Base-by-base conservation (phyloP, 306 rosid species). In the Lathyrus oleraceus region DNA sequence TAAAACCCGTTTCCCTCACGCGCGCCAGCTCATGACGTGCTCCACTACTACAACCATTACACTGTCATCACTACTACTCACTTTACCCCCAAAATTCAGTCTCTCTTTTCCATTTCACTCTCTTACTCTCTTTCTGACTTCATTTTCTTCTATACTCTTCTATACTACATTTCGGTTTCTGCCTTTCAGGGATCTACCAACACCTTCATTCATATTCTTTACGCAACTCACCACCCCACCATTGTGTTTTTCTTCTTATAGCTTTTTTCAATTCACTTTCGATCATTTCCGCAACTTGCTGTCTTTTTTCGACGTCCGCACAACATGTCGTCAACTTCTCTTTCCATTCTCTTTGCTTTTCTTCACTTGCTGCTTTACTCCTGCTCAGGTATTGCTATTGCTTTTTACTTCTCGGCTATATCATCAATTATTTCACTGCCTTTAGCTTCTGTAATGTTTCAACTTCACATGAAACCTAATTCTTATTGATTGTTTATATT, bases 171-270 rank as follows among this genome's bases (percentile, higher is more conserved):
- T 4, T 60, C 36, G 17, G 59, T 28, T n/a, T 13, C 85, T 87
- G 86, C 82, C 19, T 85, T 87, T 83, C 75, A 56, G 83, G 90
- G 97, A 88, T 90, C 97, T 82, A 72, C 69, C 28, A 3, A 3
- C 45, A 62, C 5, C 15, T 42, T 57, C 85, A 51, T 51, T 11
- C 60, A 4, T 1, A 52, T 17, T 3, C 65, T 13, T n/a, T 30
- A 30, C 6, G 44, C 14, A 15, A 61, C 67, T 57, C 71, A 44
- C 81, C 39, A n/a, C n/a, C 67, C 52, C 71, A 44, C 56, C 95
- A 82, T 73, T 83, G 69, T 59, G 15, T 10, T 23, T 36, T 68
- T 2, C 56, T n/a, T 17, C 72, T 35, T 27, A 51, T 84, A 87
- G 90, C 87, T 88, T 84, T 84, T 85, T 85, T 35, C 10, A 47